Evolutionary conservation across 352 stramenopile species (phyloP).

Genomic region (Pythium biforme): DNA sequence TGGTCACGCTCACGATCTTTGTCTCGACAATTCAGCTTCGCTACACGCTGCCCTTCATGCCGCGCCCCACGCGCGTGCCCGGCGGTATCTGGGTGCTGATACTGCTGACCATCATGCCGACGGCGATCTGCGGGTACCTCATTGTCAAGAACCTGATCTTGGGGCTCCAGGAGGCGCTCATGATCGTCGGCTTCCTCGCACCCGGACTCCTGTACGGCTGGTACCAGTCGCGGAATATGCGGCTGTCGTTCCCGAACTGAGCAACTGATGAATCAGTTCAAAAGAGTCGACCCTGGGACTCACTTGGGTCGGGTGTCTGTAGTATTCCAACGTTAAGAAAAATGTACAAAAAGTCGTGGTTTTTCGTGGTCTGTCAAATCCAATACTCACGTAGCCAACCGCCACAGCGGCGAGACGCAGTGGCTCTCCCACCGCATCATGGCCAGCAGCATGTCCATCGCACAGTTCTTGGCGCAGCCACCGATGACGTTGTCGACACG

Average conservation of each 20-base stretch:
- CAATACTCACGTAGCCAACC: background rate
- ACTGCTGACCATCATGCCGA: conserved; percentile 19
- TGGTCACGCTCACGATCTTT: conserved; percentile 87
- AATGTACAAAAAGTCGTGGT: too few species aligned
- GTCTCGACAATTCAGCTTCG: conserved; percentile 87
- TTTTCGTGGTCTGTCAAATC: too few species aligned
- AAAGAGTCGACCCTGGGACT: too few species aligned
- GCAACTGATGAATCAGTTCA: too few species aligned
- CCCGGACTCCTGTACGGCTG: conserved; percentile 35
- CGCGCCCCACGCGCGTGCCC: conserved; percentile 46
- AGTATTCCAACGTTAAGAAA: background rate
- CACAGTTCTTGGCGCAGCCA: conserved; percentile 10
- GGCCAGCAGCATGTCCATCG: conserved; percentile 28
- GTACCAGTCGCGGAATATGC: conserved; percentile 26
- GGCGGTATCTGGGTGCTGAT: conserved; percentile 25
- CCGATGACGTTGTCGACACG: conserved; percentile 16
- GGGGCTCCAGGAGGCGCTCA: conserved; percentile 19
- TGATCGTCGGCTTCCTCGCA: conserved; percentile 40
- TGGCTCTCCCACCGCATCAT: conserved; percentile 33
- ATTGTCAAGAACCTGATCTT: conserved; percentile 21
- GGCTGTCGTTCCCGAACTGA: conserved; percentile 1
- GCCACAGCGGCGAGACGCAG: conserved; percentile 26
- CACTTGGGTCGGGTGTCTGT: too few species aligned
- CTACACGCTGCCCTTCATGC: conserved; percentile 55
- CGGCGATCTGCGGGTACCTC: conserved; percentile 15